phyloP scores from a whole-genome alignment of 352 stramenopile species.

The Labyrinthula sp. region DNA sequence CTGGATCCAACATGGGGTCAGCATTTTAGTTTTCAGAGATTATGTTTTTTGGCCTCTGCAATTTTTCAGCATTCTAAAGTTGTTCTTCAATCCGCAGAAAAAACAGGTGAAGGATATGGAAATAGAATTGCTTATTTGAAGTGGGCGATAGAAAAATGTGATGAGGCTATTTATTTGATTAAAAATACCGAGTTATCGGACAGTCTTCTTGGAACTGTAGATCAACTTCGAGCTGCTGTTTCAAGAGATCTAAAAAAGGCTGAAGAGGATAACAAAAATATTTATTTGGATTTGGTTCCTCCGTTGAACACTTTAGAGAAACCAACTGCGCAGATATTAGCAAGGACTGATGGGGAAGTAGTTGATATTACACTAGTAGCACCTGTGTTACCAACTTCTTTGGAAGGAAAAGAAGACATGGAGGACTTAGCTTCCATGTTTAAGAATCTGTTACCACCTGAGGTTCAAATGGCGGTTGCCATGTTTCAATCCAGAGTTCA shows the following conservation, averaged over 20 bases:
- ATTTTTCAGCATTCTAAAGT: constrained; percentile 29
- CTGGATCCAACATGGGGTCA: constrained; percentile 13
- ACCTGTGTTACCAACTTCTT: no score
- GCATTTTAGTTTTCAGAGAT: constrained; percentile 23
- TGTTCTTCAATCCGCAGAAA: constrained; percentile 12
- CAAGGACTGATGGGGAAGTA: constrained; percentile 1
- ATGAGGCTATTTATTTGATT: constrained; percentile 7
- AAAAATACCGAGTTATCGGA: constrained; percentile 3
- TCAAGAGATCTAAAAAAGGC: constrained; percentile 8
- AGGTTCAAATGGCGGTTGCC: constrained; percentile 20
- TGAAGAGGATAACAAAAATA: constrained; percentile 25
- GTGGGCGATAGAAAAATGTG: constrained; percentile 1
- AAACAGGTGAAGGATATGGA: constrained; percentile 24
- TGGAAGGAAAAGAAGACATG: constrained; percentile 3
- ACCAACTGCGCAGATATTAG: constrained; percentile 4
- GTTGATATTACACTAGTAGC: neutral
- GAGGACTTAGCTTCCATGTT: constrained; percentile 1
- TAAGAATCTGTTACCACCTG: constrained; percentile 8
- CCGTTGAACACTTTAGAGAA: neutral
- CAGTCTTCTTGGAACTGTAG: constrained; percentile 17
- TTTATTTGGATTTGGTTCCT: constrained; percentile 27
- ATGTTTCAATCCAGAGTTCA: constrained; percentile 9
- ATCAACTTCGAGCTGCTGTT: constrained; percentile 1
- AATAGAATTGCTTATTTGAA: constrained; percentile 20
- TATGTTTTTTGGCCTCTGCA: constrained; percentile 24